A percentile compares a stretch with the other conserved stretches of the same genome.
Conservation (phyloP, 305 asterid species). For the Striga hermonthica region DNA sequence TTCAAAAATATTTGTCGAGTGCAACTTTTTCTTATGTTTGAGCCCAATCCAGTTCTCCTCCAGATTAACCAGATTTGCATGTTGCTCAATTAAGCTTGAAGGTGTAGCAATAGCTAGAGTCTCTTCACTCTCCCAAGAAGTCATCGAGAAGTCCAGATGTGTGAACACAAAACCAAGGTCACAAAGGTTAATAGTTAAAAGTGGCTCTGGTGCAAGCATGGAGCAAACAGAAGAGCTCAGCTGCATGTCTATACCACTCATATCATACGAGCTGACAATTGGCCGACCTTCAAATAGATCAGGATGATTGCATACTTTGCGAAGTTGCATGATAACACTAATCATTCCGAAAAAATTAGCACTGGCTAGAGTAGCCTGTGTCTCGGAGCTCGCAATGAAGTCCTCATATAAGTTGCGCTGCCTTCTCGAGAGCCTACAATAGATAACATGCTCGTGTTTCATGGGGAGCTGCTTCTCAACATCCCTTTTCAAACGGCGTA, state of each 20-base stretch:
- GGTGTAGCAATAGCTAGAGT: constrained; percentile 84
- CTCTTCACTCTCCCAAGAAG: constrained; percentile 92
- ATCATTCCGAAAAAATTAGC: constrained; percentile 96
- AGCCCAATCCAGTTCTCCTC: constrained; percentile 43
- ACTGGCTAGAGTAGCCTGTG: constrained; percentile 96
- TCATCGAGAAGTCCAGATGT: constrained; percentile 78
- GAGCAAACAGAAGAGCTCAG: constrained; percentile 86
- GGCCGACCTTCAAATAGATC: constrained; percentile 99
- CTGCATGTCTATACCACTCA: constrained; percentile 78
- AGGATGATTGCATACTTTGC: constrained; percentile 99
- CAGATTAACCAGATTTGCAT: constrained; percentile 37
- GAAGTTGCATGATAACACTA: constrained; percentile 98
- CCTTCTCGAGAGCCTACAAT: constrained; percentile 94
- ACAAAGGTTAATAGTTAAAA: constrained; percentile 66
- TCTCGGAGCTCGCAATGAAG: constrained; percentile 98
- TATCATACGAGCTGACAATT: constrained; percentile 91
- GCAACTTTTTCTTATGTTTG: constrained; percentile 48
- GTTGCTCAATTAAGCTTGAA: constrained; percentile 60
- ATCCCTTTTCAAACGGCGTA: constrained; percentile 94
- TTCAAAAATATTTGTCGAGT: constrained; percentile 62
- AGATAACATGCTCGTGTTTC: constrained; percentile 89
- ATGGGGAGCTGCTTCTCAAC: constrained; percentile 98
- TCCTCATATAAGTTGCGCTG: constrained; percentile 99
- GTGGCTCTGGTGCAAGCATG: constrained; percentile 51
- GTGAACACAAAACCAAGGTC: constrained; percentile 84